Percentiles rank a stretch among this genome's conserved stretches.
These are phyloP conservation scores for Melaleuca alternifolia DNA, from an alignment of 345 rosid species.

Conservation along the genomic window DNA sequence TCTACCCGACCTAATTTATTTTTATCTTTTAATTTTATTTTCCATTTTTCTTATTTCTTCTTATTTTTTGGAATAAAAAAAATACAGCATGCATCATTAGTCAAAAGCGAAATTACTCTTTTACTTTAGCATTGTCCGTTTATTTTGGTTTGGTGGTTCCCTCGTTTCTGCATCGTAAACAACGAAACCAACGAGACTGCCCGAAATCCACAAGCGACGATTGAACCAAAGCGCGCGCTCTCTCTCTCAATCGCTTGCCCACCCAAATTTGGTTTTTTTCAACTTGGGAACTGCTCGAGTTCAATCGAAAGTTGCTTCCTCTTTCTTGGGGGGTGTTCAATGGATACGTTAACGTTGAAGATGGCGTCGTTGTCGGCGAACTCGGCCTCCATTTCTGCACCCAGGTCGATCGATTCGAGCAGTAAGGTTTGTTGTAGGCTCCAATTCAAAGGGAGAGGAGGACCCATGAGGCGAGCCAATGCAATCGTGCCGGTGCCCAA, in stretches of 20 bases:
- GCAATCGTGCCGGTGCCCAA: conserved; percentile 8
- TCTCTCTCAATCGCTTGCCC: background rate
- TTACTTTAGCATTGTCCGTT: background rate
- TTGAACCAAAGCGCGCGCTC: background rate
- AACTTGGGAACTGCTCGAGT: background rate
- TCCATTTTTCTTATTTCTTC: background rate
- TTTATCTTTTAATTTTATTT: background rate
- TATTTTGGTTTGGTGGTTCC: background rate
- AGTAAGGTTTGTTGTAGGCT: background rate
- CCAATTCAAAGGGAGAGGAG: conserved; percentile 1
- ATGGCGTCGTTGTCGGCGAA: conserved; percentile 9
- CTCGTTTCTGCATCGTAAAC: background rate
- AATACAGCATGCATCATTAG: background rate
- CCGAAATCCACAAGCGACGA: background rate
- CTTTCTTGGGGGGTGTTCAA: background rate
- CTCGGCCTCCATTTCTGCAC: conserved; percentile 15
- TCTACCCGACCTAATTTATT: background rate
- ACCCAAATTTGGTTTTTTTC: background rate
- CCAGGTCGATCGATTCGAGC: conserved; percentile 2
- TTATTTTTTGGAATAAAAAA: background rate
- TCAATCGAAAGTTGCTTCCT: background rate
- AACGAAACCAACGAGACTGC: background rate
- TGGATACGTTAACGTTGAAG: conserved; percentile 16
- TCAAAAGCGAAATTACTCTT: background rate
- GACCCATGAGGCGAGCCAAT: background rate